Base-by-base conservation (phyloP, 2,329 filamentous ascomycete genomes). In the Colletotrichum shisoi region DNA sequence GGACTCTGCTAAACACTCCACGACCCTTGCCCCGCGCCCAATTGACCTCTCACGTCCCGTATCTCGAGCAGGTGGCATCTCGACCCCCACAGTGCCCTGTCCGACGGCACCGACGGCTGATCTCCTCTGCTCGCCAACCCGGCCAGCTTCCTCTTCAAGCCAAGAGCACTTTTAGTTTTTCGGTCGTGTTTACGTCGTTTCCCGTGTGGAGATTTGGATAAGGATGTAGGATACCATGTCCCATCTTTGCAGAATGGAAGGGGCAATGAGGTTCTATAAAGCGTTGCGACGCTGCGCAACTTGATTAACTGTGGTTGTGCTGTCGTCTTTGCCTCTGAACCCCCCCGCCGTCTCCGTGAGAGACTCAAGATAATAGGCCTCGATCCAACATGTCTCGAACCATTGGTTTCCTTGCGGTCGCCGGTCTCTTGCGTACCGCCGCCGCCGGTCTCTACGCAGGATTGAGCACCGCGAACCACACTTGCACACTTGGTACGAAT, bases 401-500 rank as follows among this genome's bases (percentile, higher is more conserved):
- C 49, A 39, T 54, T 60, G 54, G 63, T 64, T 62, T 72, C 63
- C 66, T 73, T 58, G 64, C 71, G 39, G 49, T 73, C 63, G 74
- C 71, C 58, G 59, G 73, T 44, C 70, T 76, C 49, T 63, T 75
- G 60, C 71, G 76, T 58, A 69, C 76, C 21, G 76, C 74, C 11
- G 68, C 75, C 19, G 79, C 79, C 53, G 77, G 78, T 15, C 72
- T 81, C 17, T 81, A 81, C 69, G 77, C 77, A 59, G 78, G 79
- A 62, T 77, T 84, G 69, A 84, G 79, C 70, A 78, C 79, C 19
- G 73, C 80, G 49, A 88, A 88, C 74, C 85, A 88, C 73, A 87
- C 84, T 12, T 88, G 86, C 72, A 77, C 80, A 17, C 75, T 87
- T 17, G 76, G 80, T 84, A 72, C 17, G 73, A 42, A 31, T 13